These are phyloP conservation scores for Penicillium sp. DNA, from an alignment of 2,329 filamentous ascomycete genomes.

Conservation along the genomic window DNA sequence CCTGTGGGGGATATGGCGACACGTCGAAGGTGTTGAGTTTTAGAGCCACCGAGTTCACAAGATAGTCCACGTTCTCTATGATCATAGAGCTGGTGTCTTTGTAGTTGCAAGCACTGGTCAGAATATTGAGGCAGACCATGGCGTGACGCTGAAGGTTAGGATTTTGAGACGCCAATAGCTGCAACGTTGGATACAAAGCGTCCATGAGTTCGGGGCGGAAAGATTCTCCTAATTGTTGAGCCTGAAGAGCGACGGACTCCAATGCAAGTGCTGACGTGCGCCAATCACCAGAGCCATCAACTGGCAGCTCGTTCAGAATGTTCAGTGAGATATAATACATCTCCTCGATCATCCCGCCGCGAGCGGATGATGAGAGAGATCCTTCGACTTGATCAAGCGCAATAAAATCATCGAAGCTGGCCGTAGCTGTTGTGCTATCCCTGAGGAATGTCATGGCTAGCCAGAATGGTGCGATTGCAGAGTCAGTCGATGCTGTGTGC, in stretches of 20 bases:
- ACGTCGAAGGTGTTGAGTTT: slow-evolving; percentile 91
- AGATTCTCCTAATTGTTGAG: slow-evolving; percentile 62
- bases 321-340: slow-evolving; percentile 46
- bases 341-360: slow-evolving; percentile 45
- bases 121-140: slow-evolving; percentile 75
- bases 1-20: slow-evolving; percentile 85
- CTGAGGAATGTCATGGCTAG: slow-evolving; percentile 72
- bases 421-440: slow-evolving; percentile 50
- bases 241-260: slow-evolving; percentile 76
- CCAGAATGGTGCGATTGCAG: slow-evolving; percentile 75
- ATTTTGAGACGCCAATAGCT: slow-evolving; percentile 75
- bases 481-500: slow-evolving; percentile 58
- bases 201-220: slow-evolving; percentile 90
- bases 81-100: slow-evolving; percentile 73
- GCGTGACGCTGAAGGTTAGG: slow-evolving; percentile 74
- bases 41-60: slow-evolving; percentile 88
- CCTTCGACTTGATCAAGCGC: slow-evolving; percentile 46
- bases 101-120: slow-evolving; percentile 78
- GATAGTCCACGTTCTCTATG: slow-evolving; percentile 90
- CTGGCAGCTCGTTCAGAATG: slow-evolving; percentile 39
- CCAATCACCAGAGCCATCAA: slow-evolving; percentile 60
- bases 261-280: slow-evolving; percentile 75
- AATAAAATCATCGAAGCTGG: slow-evolving; percentile 69
- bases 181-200: slow-evolving; percentile 84
- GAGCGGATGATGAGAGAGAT: slow-evolving; percentile 24